Evolutionary conservation across 176 grass and related monocot genomes (phyloP), one percentile per base, ranked within the genome.

Genomic region (Hyparrhenia diplandra): DNA sequence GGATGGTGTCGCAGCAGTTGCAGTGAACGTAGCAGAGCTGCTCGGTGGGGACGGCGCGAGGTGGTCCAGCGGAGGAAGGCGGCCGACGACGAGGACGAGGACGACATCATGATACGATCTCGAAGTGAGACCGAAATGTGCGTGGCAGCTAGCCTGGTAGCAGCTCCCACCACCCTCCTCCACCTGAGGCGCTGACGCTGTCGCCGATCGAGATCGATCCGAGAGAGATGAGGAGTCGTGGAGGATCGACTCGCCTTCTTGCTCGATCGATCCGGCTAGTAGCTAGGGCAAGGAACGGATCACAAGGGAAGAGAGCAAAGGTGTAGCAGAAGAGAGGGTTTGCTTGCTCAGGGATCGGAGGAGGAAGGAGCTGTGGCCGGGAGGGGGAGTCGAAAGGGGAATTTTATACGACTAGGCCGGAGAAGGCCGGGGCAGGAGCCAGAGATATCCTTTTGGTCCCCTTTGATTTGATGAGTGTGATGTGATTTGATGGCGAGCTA

Each of bases 1-100:
- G 93, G 84, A 93, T 92, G 82, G 92, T 96, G 84, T 95, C 90
- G 87, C 97, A 99, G 80, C 94, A 96, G 90, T 93, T 99, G 91
- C 97, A 99, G 87, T 99, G 92, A 37, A 99, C 97, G 89, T 96
- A 99, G 91, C 97, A 95, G 89, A 99, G 92, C 76, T 96, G 97
- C 97, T 99, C 97, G 89, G 97, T 91, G 92, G 87, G 82, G 84
- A 86, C 68, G 83, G 90, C 77, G 93, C 66, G 88, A 95, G 90
- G 87, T 95, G 90, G 89, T 95, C 96, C 75, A 99, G 77, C 45
- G 87, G 89, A 83, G 89, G 87, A 90, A 87, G 83, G 89, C 89
- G 74, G 91, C 88, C 72, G 96, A 91, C 46, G 89, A 91, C 65
- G 92, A 94, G 67, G 92, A 94, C 67, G 89, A 88, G 7, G 87